phyloP scores from a whole-genome alignment of 148 eudicot genomes.

The Vaccinium darrowii region DNA sequence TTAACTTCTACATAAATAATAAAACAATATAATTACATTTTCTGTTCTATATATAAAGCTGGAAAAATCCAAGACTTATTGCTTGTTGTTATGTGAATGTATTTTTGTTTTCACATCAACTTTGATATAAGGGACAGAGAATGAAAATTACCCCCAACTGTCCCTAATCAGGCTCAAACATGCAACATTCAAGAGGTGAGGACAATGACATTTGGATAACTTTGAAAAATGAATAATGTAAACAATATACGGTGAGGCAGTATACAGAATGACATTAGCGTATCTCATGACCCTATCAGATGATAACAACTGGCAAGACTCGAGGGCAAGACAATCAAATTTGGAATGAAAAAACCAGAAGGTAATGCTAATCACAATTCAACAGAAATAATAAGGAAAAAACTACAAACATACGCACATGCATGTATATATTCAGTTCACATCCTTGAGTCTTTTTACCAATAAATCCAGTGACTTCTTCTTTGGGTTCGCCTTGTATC shows the following conservation, averaged over 20 bases:
- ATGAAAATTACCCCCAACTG: too few relatives aligned
- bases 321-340: constrained; percentile 23
- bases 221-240: constrained; percentile 38
- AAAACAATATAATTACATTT: too few relatives aligned
- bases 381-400: constrained; percentile 26
- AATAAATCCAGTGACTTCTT: constrained; percentile 85
- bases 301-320: constrained; percentile 6
- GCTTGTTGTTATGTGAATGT: too few relatives aligned
- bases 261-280: constrained; percentile 44
- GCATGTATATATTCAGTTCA: constrained; percentile 46
- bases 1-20: too few relatives aligned
- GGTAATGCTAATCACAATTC: constrained; percentile 27
- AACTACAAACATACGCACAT: constrained; percentile 37
- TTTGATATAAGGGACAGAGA: too few relatives aligned
- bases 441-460: constrained; percentile 90
- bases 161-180: too few relatives aligned
- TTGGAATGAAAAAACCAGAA: constrained; percentile 29
- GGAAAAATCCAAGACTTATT: too few relatives aligned
- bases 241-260: constrained; percentile 26
- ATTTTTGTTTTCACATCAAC: too few relatives aligned
- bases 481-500: constrained; percentile 73
- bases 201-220: background rate
- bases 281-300: constrained; percentile 30
- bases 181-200: too few relatives aligned
- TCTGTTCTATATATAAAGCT: too few relatives aligned